Evolutionary conservation across 495 filamentous ascomycete genomes (phyloP).

Genomic region (Penicillium goetzii): DNA sequence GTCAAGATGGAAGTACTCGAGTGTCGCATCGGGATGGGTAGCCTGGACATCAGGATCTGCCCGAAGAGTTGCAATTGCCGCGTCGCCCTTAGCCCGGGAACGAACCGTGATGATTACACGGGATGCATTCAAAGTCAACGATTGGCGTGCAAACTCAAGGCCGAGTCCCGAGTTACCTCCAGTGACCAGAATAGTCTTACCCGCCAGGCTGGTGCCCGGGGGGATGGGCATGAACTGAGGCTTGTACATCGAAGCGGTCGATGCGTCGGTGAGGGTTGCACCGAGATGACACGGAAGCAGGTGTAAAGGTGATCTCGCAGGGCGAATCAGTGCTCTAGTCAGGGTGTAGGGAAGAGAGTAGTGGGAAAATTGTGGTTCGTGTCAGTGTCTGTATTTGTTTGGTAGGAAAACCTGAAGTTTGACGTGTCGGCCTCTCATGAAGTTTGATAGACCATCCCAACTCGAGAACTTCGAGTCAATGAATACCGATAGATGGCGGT

Average conservation of each 20-base stretch:
- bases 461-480: neutral
- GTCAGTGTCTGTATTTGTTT: neutral
- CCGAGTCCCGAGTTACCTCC: conserved; percentile 56
- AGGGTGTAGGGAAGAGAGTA: neutral
- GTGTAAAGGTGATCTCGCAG: neutral
- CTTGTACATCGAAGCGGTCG: conserved; percentile 1
- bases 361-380: neutral
- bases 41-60: conserved; percentile 11
- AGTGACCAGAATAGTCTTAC: conserved; percentile 53
- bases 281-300: neutral
- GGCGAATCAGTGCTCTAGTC: neutral
- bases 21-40: conserved; percentile 7
- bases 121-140: conserved; percentile 22
- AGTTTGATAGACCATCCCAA: neutral
- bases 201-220: neutral
- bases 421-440: neutral
- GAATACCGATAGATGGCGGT: neutral
- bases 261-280: neutral
- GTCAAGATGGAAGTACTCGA: conserved; percentile 25
- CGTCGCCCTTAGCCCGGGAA: conserved; percentile 25
- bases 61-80: conserved; percentile 25
- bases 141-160: conserved; percentile 50
- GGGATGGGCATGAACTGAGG: neutral
- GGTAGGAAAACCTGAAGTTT: neutral
- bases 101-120: conserved; percentile 36